Percentiles rank a stretch among this genome's conserved stretches.
Conservation (phyloP, 805 yeast genomes). For the Yarrowia yakushimensis region DNA sequence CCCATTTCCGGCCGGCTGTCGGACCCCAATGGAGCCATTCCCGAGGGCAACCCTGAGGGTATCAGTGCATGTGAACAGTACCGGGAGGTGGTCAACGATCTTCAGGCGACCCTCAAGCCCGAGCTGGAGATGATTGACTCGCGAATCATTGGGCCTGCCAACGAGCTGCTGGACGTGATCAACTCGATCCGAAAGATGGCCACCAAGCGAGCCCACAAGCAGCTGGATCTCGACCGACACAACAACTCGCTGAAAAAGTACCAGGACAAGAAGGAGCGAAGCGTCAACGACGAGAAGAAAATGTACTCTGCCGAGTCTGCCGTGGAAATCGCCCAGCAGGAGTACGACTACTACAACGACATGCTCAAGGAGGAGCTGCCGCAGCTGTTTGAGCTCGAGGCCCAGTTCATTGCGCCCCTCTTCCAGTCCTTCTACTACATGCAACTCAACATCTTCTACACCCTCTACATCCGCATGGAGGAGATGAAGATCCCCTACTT, state of each 20-base stretch:
- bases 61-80: conserved; percentile 92
- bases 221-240: conserved; percentile 87
- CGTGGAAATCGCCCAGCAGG: conserved; percentile 87
- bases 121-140: conserved; percentile 89
- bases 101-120: conserved; percentile 83
- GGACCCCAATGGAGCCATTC: conserved; percentile 79
- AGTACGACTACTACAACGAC: conserved; percentile 92
- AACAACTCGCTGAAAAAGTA: conserved; percentile 63
- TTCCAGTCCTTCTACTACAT: conserved; percentile 93
- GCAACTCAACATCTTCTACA: conserved; percentile 96
- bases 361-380: conserved; percentile 91
- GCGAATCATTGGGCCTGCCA: conserved; percentile 86
- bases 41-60: conserved; percentile 96
- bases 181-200: conserved; percentile 88
- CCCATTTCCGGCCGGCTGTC: conserved; percentile 91
- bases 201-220: conserved; percentile 91
- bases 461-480: conserved; percentile 85
- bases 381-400: conserved; percentile 77
- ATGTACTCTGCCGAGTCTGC: conserved; percentile 87
- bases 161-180: conserved; percentile 79
- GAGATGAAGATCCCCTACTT: conserved; percentile 96
- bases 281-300: conserved; percentile 86
- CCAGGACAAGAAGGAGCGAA: conserved; percentile 77
- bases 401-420: conserved; percentile 87
- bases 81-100: conserved; percentile 78